Evolutionary conservation across 768 basidiomycete genomes (phyloP).

Genomic region (Tephrocybe sp.): DNA sequence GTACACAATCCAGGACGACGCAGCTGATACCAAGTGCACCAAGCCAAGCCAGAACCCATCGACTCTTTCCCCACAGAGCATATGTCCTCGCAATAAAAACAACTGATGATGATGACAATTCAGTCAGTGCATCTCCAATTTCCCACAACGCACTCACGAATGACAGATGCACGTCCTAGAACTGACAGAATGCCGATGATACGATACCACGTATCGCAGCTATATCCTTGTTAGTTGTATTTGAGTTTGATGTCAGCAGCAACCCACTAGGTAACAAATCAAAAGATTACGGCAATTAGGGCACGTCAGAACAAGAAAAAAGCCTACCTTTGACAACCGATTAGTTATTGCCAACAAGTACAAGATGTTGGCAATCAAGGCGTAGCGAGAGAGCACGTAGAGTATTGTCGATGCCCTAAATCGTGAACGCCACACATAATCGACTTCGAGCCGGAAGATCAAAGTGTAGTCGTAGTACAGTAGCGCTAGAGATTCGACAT

Average conservation of each 20-base stretch:
- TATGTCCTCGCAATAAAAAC: conserved; percentile 20
- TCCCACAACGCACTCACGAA: conserved; percentile 10
- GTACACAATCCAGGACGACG: conserved; percentile 12
- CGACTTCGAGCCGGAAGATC: conserved; percentile 25
- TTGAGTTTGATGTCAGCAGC: neutral
- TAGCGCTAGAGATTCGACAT: neutral
- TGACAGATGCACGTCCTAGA: conserved; percentile 17
- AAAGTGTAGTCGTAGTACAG: conserved; percentile 21
- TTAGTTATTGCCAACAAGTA: conserved; percentile 23
- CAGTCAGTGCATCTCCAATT: neutral
- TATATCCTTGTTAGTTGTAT: neutral
- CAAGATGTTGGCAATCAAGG: conserved; percentile 24
- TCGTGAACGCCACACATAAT: conserved; percentile 24
- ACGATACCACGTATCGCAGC: conserved; percentile 5
- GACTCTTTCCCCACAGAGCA: conserved; percentile 16
- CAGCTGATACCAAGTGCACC: conserved; percentile 12
- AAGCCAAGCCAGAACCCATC: conserved; percentile 13
- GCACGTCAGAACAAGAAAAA: no score
- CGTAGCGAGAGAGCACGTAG: conserved; percentile 28
- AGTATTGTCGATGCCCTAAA: conserved; percentile 22
- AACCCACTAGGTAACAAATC: neutral
- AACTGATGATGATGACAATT: conserved; percentile 3
- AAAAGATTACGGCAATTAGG: no score
- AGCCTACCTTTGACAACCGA: conserved; percentile 15
- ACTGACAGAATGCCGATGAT: neutral